Conservation (phyloP, 1,284 basidiomycete genomes). For the Tilletia setariae region DNA sequence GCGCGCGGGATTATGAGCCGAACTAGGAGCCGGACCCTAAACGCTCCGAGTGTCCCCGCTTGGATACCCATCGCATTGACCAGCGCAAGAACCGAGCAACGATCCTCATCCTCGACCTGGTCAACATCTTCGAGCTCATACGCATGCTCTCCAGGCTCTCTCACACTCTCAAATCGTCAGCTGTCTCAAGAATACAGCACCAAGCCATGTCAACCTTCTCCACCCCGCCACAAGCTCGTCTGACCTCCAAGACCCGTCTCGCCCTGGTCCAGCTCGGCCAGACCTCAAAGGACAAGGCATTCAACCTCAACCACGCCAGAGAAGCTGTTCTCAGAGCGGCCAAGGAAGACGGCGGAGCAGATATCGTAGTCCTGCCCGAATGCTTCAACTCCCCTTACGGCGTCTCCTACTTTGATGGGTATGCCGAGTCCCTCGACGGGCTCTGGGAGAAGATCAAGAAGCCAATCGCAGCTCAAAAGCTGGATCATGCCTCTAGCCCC, state of each 20-base stretch:
- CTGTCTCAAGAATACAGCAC: too few species aligned
- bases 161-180: too few species aligned
- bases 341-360: constrained; percentile 27
- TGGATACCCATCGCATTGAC: not conserved
- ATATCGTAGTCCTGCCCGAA: constrained; percentile 64
- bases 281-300: constrained; percentile 42
- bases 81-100: not conserved
- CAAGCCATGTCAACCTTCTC: not conserved
- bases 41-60: too few species aligned
- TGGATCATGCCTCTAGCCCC: not conserved
- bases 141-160: constrained; percentile 22
- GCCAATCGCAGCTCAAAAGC: constrained; percentile 20
- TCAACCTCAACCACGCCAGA: constrained; percentile 44
- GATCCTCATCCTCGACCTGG: too few species aligned
- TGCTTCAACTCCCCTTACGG: constrained; percentile 99
- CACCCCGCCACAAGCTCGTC: not conserved
- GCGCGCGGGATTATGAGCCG: too few species aligned
- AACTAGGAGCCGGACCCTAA: too few species aligned
- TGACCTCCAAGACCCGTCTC: constrained; percentile 25
- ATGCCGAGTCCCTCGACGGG: constrained; percentile 47
- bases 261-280: constrained; percentile 49
- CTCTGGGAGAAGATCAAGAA: constrained; percentile 45
- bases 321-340: constrained; percentile 30
- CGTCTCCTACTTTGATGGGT: constrained; percentile 60
- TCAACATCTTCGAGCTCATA: too few species aligned